Percentiles rank a stretch among this genome's conserved stretches.
These are phyloP conservation scores for Tylopilus plumbeoviolaceoides DNA, from an alignment of 768 basidiomycete species.

Conservation along the genomic window DNA sequence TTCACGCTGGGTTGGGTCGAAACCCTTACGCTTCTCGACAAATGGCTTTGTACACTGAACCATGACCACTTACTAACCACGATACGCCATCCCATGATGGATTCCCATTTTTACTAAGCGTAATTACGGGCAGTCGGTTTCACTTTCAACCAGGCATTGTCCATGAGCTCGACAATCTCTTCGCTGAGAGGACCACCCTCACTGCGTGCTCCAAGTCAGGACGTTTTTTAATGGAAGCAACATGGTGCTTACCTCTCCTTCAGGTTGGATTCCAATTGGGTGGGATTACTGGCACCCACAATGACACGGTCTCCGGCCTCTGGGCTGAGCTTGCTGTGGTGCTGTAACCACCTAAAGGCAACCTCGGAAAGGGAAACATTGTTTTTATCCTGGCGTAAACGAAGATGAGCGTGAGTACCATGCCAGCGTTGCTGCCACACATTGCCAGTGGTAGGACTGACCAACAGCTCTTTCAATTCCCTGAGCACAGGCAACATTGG, in stretches of 20 bases:
- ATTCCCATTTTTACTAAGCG: neutral
- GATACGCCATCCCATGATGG: too few species aligned
- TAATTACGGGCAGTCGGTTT: conserved; percentile 4
- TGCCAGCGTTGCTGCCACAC: neutral
- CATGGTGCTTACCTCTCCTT: conserved; percentile 5
- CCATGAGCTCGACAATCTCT: neutral
- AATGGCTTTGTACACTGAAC: too few species aligned
- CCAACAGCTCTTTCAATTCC: conserved; percentile 15
- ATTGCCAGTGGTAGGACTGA: conserved; percentile 3
- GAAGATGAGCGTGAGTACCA: neutral
- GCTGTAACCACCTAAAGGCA: conserved; percentile 22
- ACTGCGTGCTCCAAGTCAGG: neutral
- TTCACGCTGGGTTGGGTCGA: neutral
- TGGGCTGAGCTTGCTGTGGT: conserved; percentile 17
- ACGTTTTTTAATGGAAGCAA: neutral
- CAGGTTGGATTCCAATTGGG: conserved; percentile 32
- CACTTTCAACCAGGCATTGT: conserved; percentile 6
- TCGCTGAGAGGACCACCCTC: conserved; percentile 1
- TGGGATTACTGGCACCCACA: conserved; percentile 34
- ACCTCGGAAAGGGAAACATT: conserved; percentile 9
- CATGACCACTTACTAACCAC: too few species aligned
- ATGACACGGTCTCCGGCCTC: conserved; percentile 26
- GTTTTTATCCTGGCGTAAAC: conserved; percentile 8
- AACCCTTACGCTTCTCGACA: neutral
- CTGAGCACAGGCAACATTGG: conserved; percentile 13